Evolutionary conservation across 1,284 basidiomycete genomes (phyloP).

Genomic region (Farysia itapuensis): DNA sequence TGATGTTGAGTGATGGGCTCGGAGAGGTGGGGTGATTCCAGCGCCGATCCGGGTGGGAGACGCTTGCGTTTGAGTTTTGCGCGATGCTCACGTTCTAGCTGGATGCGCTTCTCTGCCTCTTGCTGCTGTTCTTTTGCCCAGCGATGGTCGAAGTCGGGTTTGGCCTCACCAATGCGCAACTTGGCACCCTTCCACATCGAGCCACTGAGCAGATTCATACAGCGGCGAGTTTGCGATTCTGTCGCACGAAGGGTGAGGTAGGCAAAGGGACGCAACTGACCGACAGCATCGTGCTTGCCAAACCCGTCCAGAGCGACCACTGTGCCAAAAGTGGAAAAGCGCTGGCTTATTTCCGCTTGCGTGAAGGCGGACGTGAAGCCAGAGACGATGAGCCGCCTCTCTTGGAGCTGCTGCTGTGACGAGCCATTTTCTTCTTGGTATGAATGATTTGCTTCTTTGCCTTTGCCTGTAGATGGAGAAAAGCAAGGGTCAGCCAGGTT

Average conservation of each 20-base stretch:
- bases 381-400: slow-evolving; percentile 48
- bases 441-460: slow-evolving; percentile 35
- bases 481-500: slow-evolving; percentile 1
- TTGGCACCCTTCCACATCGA: slow-evolving; percentile 55
- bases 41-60: slow-evolving; percentile 33
- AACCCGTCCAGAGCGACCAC: slow-evolving; percentile 40
- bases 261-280: slow-evolving; percentile 34
- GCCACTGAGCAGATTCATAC: slow-evolving; percentile 45
- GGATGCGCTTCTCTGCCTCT: background rate
- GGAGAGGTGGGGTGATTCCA: slow-evolving; percentile 23
- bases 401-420: slow-evolving; percentile 6
- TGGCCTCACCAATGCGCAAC: slow-evolving; percentile 50
- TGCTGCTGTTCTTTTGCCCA: slow-evolving; percentile 16
- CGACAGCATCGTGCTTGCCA: slow-evolving; percentile 35
- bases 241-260: slow-evolving; percentile 46
- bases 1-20: slow-evolving; percentile 14
- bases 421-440: slow-evolving; percentile 37
- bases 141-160: slow-evolving; percentile 32
- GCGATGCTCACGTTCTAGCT: too few species aligned
- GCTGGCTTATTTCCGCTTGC: slow-evolving; percentile 33
- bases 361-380: slow-evolving; percentile 48
- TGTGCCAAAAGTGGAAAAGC: slow-evolving; percentile 46
- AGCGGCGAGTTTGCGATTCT: slow-evolving; percentile 29
- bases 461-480: slow-evolving; percentile 12
- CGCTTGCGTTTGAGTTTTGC: slow-evolving; percentile 16